These are phyloP conservation scores for Macrophomina tecta DNA, from an alignment of 2,329 filamentous ascomycete genomes.

Conservation along the genomic window DNA sequence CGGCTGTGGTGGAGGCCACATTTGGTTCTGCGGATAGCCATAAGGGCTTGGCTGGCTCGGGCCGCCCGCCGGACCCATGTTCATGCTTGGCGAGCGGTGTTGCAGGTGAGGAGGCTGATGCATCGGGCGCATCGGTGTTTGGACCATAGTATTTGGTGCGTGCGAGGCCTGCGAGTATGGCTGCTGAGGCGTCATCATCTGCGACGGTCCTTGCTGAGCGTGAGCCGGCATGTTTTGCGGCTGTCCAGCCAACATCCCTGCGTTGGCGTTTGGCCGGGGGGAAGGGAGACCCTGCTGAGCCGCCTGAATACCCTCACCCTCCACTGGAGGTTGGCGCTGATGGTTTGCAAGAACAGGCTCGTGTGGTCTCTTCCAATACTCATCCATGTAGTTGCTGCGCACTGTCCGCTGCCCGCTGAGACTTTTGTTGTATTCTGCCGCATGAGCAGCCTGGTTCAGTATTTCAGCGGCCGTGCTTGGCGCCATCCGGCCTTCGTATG, in stretches of 20 bases:
- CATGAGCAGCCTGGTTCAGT: slow-evolving; percentile 82
- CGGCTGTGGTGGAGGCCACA: slow-evolving; percentile 56
- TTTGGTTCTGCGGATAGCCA: slow-evolving; percentile 53
- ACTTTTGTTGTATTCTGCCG: slow-evolving; percentile 87
- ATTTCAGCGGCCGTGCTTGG: slow-evolving; percentile 78
- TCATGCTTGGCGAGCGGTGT: slow-evolving; percentile 66
- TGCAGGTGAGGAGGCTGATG: slow-evolving; percentile 70
- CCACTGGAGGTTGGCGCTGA: slow-evolving; percentile 46
- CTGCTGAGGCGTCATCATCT: slow-evolving; percentile 70
- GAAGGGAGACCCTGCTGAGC: slow-evolving; percentile 55
- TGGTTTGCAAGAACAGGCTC: slow-evolving; percentile 69
- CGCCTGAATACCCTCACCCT: slow-evolving; percentile 46
- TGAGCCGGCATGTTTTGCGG: slow-evolving; percentile 65
- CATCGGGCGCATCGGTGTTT: slow-evolving; percentile 75
- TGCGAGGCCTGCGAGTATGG: slow-evolving; percentile 59
- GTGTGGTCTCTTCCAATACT: slow-evolving; percentile 81
- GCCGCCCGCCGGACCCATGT: slow-evolving; percentile 45
- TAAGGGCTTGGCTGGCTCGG: slow-evolving; percentile 54
- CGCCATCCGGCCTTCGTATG: slow-evolving; percentile 84
- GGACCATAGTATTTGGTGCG: slow-evolving; percentile 69
- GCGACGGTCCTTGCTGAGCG: slow-evolving; percentile 62
- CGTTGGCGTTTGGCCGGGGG: slow-evolving; percentile 64
- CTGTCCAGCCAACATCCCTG: slow-evolving; percentile 60
- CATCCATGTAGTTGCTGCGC: slow-evolving; percentile 79
- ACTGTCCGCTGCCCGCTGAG: slow-evolving; percentile 80